These are phyloP conservation scores for Geotrichum phurueaensis DNA, from an alignment of 1,139 yeast genomes.

Conservation along the genomic window DNA sequence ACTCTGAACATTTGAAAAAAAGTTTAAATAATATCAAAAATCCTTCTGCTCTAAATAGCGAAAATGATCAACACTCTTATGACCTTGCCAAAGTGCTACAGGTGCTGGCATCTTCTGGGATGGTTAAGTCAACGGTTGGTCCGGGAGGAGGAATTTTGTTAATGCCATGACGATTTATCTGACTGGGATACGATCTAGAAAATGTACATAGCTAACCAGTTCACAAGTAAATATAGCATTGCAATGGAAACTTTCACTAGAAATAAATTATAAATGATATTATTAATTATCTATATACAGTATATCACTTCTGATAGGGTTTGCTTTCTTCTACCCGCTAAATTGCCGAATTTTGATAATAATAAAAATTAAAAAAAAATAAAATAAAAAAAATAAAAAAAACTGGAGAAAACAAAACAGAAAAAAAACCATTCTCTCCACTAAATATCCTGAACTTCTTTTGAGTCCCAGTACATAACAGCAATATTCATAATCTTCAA, in stretches of 20 bases:
- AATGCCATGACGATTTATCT: background rate
- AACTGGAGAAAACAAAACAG: no score
- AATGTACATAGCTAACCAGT: background rate
- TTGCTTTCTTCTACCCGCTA: background rate
- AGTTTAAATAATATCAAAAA: constrained; percentile 13
- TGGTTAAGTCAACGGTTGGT: constrained; percentile 14
- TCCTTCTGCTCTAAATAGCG: constrained; percentile 10
- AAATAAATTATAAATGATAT: background rate
- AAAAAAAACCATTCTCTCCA: no score
- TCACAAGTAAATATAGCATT: background rate
- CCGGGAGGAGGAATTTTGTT: constrained; percentile 14
- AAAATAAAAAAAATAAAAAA: no score
- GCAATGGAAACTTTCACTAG: no score
- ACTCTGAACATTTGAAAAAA: constrained; percentile 8
- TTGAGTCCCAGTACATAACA: background rate
- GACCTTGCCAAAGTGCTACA: constrained; percentile 14
- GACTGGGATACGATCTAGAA: background rate
- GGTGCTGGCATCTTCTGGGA: constrained; percentile 11
- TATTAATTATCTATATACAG: background rate
- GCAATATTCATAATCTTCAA: background rate
- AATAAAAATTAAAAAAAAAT: no score
- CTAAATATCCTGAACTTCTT: background rate
- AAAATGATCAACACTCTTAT: constrained; percentile 8
- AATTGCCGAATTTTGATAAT: background rate
- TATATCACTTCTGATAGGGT: background rate